Evolutionary conservation across 1,284 basidiomycete genomes (phyloP).

Genomic region (Rhodotorula mucilaginosa): DNA sequence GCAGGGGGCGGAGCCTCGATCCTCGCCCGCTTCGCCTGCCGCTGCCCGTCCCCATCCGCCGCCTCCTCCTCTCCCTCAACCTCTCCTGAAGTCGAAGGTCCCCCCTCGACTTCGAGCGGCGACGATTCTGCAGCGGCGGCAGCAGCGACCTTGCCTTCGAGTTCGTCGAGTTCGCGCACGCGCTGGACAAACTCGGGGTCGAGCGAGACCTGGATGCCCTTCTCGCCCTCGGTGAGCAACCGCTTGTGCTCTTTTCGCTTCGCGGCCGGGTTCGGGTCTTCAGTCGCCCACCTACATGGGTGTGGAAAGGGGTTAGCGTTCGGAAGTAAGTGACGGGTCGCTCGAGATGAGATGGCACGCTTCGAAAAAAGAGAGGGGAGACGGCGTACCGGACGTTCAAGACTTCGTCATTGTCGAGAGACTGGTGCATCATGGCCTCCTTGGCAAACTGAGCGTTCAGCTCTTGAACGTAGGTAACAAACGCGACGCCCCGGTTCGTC

Average conservation of each 20-base stretch:
- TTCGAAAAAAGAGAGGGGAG: too few species aligned
- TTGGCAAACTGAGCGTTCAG: constrained; percentile 91
- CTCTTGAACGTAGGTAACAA: constrained; percentile 91
- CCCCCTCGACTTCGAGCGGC: constrained; percentile 37
- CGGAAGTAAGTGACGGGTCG: neutral
- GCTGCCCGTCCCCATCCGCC: constrained; percentile 34
- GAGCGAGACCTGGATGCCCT: constrained; percentile 68
- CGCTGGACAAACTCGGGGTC: constrained; percentile 85
- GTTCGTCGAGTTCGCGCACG: constrained; percentile 53
- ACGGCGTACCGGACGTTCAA: constrained; percentile 75
- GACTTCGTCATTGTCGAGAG: constrained; percentile 94
- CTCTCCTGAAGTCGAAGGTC: constrained; percentile 29
- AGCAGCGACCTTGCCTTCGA: constrained; percentile 42
- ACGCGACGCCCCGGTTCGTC: constrained; percentile 91
- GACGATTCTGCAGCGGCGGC: too few species aligned
- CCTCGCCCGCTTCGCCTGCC: constrained; percentile 41
- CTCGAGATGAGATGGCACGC: neutral
- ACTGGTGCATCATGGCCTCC: constrained; percentile 98
- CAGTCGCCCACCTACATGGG: constrained; percentile 72
- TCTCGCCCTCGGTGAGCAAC: constrained; percentile 74
- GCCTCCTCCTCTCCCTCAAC: constrained; percentile 39
- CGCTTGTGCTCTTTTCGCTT: constrained; percentile 79
- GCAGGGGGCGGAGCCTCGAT: constrained; percentile 53
- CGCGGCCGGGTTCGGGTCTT: constrained; percentile 87
- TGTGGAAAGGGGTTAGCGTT: neutral